Percentiles rank a stretch among this genome's conserved stretches.
These are phyloP conservation scores for Colletotrichum filicis DNA, from an alignment of 2,329 filamentous ascomycete species.

Conservation along the genomic window DNA sequence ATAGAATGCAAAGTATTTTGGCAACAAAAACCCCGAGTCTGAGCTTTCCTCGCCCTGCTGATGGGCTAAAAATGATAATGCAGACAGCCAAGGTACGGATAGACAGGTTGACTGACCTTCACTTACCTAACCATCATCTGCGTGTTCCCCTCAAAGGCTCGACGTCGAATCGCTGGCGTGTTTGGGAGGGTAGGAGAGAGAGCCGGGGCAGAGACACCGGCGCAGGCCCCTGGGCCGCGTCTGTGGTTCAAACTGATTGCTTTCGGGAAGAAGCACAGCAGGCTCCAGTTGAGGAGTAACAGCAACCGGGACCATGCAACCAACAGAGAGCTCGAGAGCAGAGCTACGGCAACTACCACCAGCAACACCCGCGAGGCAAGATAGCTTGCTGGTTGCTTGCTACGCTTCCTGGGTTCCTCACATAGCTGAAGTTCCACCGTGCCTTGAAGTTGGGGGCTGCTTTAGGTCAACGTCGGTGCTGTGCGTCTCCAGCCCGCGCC, in stretches of 20 bases:
- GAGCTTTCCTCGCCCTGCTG: not conserved
- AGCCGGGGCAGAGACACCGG: constrained; percentile 2
- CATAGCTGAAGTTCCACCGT: not conserved
- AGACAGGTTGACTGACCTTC: not conserved
- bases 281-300: not conserved
- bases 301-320: not conserved
- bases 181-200: constrained; percentile 21
- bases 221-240: constrained; percentile 24
- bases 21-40: not conserved
- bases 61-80: no score
- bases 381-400: not conserved
- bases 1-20: constrained; percentile 23
- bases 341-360: not conserved
- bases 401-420: not conserved
- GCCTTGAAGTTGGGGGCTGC: not conserved
- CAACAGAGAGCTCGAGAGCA: not conserved
- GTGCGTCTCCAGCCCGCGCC: not conserved
- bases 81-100: not conserved
- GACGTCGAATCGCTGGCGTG: constrained; percentile 20
- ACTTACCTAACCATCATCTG: not conserved
- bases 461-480: constrained; percentile 23
- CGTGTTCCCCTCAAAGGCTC: not conserved
- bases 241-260: constrained; percentile 31
- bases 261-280: constrained; percentile 10
- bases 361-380: not conserved